These are phyloP conservation scores for Amaranthus hypochondriacus DNA, from an alignment of 148 eudicot species.

Conservation along the genomic window DNA sequence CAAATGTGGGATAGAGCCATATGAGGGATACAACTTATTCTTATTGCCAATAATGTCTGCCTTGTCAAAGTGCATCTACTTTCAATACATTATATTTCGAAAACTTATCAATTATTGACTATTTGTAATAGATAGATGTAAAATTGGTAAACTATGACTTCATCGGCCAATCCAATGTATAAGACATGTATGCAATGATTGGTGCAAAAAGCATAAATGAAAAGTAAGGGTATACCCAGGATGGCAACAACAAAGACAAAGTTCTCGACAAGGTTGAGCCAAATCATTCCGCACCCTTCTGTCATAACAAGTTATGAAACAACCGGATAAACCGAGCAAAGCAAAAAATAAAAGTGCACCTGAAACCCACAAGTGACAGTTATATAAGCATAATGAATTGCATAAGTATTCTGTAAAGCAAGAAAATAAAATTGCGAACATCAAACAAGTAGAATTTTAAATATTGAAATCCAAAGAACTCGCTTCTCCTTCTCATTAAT, in stretches of 20 bases:
- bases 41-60: no score
- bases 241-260: constrained; percentile 94
- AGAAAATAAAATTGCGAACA: background rate
- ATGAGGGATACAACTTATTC: no score
- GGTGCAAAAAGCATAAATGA: background rate
- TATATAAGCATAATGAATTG: background rate
- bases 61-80: no score
- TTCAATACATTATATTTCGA: no score
- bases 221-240: constrained; percentile 54
- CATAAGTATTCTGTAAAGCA: background rate
- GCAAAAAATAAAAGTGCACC: constrained; percentile 90
- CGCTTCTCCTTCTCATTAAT: background rate
- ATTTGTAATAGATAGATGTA: no score
- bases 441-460: background rate
- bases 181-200: background rate
- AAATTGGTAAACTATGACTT: no score
- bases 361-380: constrained; percentile 29
- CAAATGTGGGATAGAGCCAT: no score
- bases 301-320: constrained; percentile 91
- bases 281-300: constrained; percentile 85
- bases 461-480: background rate
- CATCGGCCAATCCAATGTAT: no score
- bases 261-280: constrained; percentile 93
- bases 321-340: constrained; percentile 83
- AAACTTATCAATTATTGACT: no score